phyloP scores from a whole-genome alignment of 768 basidiomycete species.

The Hemileccinum rubropunctum region DNA sequence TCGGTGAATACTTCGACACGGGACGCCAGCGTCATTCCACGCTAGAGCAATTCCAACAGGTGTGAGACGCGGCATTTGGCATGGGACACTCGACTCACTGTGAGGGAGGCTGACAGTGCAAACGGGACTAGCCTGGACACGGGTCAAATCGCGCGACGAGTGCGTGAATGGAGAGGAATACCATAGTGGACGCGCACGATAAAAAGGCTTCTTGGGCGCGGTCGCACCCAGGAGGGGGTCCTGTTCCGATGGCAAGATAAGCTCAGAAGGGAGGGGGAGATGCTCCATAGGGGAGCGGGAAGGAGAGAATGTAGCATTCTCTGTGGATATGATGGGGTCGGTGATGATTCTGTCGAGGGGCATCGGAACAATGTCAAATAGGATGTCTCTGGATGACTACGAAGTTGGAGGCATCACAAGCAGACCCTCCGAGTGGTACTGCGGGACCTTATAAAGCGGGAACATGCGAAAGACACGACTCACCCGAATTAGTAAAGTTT shows the following conservation, averaged over 20 bases:
- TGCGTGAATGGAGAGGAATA: constrained; percentile 14
- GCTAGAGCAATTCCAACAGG: constrained; percentile 40
- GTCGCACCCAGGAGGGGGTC: constrained; percentile 30
- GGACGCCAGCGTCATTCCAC: constrained; percentile 76
- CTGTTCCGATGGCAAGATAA: constrained; percentile 28
- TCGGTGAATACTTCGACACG: constrained; percentile 79
- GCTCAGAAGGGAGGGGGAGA: constrained; percentile 9
- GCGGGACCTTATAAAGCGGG: constrained; percentile 22
- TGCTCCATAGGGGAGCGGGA: constrained; percentile 20
- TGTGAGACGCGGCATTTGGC: neutral
- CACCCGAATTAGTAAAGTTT: constrained; percentile 6
- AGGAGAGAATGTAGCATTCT: constrained; percentile 30
- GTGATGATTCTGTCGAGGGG: constrained; percentile 31
- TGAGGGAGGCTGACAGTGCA: constrained; percentile 60
- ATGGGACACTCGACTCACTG: constrained; percentile 42
- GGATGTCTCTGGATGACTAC: neutral
- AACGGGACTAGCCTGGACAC: constrained; percentile 66
- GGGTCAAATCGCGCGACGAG: constrained; percentile 6
- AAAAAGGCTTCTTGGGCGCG: constrained; percentile 43
- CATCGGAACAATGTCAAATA: constrained; percentile 14
- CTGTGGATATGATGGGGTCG: constrained; percentile 35
- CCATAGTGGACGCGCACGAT: constrained; percentile 50
- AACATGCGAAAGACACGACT: constrained; percentile 21
- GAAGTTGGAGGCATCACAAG: constrained; percentile 8
- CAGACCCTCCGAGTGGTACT: neutral